Evolutionary conservation across 345 rosid genomes (phyloP), one percentile per base, ranked within the genome.

Genomic region (Bruguiera gymnorhiza): DNA sequence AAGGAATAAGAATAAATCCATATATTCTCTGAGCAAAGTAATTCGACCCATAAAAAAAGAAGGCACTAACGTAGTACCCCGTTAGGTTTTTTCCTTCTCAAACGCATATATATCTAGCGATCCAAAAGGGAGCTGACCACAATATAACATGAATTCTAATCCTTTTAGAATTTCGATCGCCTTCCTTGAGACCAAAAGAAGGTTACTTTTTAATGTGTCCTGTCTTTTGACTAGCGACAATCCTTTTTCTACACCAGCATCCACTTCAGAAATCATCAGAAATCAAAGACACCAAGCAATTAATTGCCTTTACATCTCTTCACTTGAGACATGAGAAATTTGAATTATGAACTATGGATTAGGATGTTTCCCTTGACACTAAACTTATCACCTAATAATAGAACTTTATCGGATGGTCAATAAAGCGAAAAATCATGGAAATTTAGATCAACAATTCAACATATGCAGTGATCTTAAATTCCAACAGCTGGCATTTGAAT

Each of bases 1-100:
- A 75, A 76, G 75, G 87, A 84, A 86, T 77, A 77, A 71, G 78
- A 84, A 80, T 73, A 76, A 64, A 54, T 72, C 48, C 67, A 13
- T 43, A 13, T 69, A 39, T 63, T 67, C 66, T 46, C 60, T 57
- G 57, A 57, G 65, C 62, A 71, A 71, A 77, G 61, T 37, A 43
- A 43, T 60, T 81, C 79, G 78, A 69, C 76, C 78, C 61, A 61
- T 57, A 18, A 67, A n/a, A 67, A n/a, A 72, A 72, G 50, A 32
- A 58, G 30, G 73, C 57, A 53, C 27, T 55, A 27, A 31, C 57
- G 4, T 7, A 37, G 29, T 43, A 9, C 20, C 27, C 34, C 18
- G 43, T n/a, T 46, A 8, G 8, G 53, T 46, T 57, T 13, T 15
- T 43, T 43, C 50, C 50, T 43, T 43, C 50, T 43, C 50, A 43